phyloP scores from a whole-genome alignment of 139 green algal genomes.

The Coelastrella sp. region DNA sequence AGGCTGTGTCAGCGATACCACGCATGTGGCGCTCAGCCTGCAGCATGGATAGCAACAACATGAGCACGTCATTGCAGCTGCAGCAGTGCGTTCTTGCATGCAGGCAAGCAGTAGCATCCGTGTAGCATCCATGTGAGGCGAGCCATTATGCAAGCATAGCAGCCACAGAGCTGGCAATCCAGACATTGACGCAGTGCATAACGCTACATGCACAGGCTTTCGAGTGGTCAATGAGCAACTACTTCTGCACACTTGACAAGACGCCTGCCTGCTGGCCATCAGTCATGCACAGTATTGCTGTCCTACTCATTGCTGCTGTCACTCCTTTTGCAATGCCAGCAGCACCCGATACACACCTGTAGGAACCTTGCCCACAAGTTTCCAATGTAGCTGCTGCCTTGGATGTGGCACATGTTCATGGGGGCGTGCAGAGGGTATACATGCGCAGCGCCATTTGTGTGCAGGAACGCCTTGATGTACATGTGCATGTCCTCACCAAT shows the following conservation, averaged over 20 bases:
- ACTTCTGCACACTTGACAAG: too few relatives aligned
- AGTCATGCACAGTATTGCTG: too few relatives aligned
- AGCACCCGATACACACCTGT: constrained; percentile 22
- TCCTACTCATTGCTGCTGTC: too few relatives aligned
- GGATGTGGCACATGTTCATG: constrained; percentile 61
- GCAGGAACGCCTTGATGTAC: constrained; percentile 61
- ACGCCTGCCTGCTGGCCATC: too few relatives aligned
- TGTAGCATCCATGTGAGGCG: too few relatives aligned
- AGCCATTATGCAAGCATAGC: too few relatives aligned
- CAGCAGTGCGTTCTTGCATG: background rate
- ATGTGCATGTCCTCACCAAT: constrained; percentile 66
- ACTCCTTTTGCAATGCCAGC: too few relatives aligned
- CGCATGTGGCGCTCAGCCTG: constrained; percentile 63
- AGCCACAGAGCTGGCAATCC: too few relatives aligned
- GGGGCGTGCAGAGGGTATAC: constrained; percentile 49
- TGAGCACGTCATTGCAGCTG: too few relatives aligned
- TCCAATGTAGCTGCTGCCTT: constrained; percentile 22
- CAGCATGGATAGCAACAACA: background rate
- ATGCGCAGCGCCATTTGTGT: constrained; percentile 38
- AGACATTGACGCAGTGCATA: background rate
- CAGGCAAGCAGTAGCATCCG: background rate
- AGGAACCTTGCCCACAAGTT: constrained; percentile 49
- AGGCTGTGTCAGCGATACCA: constrained; percentile 58
- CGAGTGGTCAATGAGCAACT: background rate
- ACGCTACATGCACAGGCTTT: background rate